These are phyloP conservation scores for Cyberlindnera maritima DNA, from an alignment of 805 yeast species.

Conservation along the genomic window DNA sequence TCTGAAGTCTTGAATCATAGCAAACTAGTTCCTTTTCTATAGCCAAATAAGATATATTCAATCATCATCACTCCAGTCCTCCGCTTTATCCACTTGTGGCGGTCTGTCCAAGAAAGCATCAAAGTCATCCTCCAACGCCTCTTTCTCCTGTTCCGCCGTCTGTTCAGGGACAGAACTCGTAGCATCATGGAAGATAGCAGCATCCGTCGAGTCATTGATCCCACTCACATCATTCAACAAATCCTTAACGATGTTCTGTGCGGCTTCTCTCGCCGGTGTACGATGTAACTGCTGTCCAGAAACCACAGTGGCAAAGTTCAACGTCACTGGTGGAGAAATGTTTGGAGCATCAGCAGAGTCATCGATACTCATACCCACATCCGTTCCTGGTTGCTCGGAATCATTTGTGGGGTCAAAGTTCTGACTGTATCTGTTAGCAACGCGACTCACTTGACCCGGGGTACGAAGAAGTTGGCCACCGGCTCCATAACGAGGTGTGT, in stretches of 20 bases:
- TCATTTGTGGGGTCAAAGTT: constrained; percentile 3
- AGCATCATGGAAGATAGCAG: constrained; percentile 12
- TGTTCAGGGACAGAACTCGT: constrained; percentile 4
- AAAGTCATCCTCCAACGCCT: constrained; percentile 19
- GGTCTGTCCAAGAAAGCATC: constrained; percentile 26
- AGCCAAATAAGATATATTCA: background rate
- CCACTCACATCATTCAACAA: constrained; percentile 27
- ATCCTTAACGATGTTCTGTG: constrained; percentile 25
- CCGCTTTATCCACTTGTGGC: background rate
- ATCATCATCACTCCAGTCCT: constrained; percentile 24
- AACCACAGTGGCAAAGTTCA: constrained; percentile 20
- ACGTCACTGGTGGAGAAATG: constrained; percentile 27
- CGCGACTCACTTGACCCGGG: constrained; percentile 19
- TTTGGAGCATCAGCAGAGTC: constrained; percentile 26
- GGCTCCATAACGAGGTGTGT: constrained; percentile 44
- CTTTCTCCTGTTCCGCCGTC: background rate
- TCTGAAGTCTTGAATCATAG: no score
- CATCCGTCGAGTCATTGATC: constrained; percentile 20
- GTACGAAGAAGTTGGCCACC: constrained; percentile 35
- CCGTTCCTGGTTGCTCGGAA: background rate
- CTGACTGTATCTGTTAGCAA: constrained; percentile 20
- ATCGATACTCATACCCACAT: constrained; percentile 12
- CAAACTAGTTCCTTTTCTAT: no score
- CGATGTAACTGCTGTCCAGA: background rate
- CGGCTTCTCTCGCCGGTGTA: constrained; percentile 26